Evolutionary conservation across 371 early-diverging fungal genomes (phyloP).

Genomic region (Rhizopus delemar): DNA sequence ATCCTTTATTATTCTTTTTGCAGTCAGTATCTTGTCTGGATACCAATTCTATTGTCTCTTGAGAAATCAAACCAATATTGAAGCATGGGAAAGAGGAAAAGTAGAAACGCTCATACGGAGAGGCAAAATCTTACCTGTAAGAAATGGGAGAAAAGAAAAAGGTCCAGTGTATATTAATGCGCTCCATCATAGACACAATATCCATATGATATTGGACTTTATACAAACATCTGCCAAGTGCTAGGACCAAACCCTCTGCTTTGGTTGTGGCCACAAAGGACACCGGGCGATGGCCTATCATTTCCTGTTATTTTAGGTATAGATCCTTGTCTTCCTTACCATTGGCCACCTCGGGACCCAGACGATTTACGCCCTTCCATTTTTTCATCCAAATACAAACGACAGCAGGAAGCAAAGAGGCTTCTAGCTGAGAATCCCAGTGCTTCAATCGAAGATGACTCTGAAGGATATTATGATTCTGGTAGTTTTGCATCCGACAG

Average conservation of each 20-base stretch:
- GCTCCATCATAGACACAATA: conserved; percentile 5
- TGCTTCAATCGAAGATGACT: conserved; percentile 21
- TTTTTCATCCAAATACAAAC: conserved; percentile 40
- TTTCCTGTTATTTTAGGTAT: conserved; percentile 57
- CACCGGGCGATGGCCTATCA: conserved; percentile 71
- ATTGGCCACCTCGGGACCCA: conserved; percentile 44
- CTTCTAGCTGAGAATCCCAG: conserved; percentile 18
- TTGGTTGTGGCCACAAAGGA: conserved; percentile 74
- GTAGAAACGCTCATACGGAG: conserved; percentile 74
- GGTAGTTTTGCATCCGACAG: conserved; percentile 31
- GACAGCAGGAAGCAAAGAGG: conserved; percentile 29
- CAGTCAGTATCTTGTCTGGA: conserved; percentile 78
- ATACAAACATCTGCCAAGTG: conserved; percentile 76
- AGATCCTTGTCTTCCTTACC: conserved; percentile 30
- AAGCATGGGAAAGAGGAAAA: conserved; percentile 80
- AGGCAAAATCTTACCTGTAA: conserved; percentile 63
- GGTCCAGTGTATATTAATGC: no score
- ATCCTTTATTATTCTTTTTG: conserved; percentile 72
- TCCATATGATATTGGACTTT: conserved; percentile 84
- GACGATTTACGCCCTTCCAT: conserved; percentile 41
- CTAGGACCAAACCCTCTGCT: conserved; percentile 67
- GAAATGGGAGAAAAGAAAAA: no score
- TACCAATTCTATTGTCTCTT: conserved; percentile 85
- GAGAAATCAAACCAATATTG: conserved; percentile 94
- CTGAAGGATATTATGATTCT: conserved; percentile 39